Evolutionary conservation across 176 grass and related monocot genomes (phyloP), one percentile per base, ranked within the genome.

Genomic region (Oryza nivara): DNA sequence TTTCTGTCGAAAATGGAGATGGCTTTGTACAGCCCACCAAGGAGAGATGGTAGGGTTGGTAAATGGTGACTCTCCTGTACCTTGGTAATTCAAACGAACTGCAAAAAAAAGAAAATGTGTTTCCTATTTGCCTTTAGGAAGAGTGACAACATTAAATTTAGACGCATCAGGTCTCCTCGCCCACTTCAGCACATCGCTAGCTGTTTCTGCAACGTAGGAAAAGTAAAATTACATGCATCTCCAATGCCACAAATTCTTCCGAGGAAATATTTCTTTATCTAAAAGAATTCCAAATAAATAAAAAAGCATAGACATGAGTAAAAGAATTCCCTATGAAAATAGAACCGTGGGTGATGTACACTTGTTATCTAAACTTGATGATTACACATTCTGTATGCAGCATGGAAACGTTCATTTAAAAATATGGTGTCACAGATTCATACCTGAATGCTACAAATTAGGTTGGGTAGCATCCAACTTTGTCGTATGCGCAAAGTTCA

Each of bases 361-460:
- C 11, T 30, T 86, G 32, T 66, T 35, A 74, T 14, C 36, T 15
- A 71, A 70, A 25, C 16, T 26, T 32, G 35, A 26, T 63, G 15
- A 43, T 51, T n/a, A 60, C 9, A 46, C 9, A 9, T 34, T 26
- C 15, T 46, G 19, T 49, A 41, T 60, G 79, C 19, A 5, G 2
- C 14, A 60, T 14, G 45, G 12, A 79, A 67, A 25, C 43, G 15
- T 34, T 16, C 78, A 47, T 36, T 34, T 36, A 58, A 77, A 81
- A 71, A 26, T 25, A 77, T 68, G 30, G 3, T 46, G 32, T 22
- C 56, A 60, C 6, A 60, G 58, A 63, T 63, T 34, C 54, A 45
- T 90, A 90, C 89, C 84, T 83, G 28, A 34, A 70, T 52, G 32
- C 54, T 78, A 40, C 40, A 80, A 60, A 80, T 74, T 80, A 88